Percentiles rank a stretch among this genome's conserved stretches.
Evolutionary conservation across 2,329 filamentous ascomycete genomes (phyloP).

Genomic region (Colletotrichum musae): DNA sequence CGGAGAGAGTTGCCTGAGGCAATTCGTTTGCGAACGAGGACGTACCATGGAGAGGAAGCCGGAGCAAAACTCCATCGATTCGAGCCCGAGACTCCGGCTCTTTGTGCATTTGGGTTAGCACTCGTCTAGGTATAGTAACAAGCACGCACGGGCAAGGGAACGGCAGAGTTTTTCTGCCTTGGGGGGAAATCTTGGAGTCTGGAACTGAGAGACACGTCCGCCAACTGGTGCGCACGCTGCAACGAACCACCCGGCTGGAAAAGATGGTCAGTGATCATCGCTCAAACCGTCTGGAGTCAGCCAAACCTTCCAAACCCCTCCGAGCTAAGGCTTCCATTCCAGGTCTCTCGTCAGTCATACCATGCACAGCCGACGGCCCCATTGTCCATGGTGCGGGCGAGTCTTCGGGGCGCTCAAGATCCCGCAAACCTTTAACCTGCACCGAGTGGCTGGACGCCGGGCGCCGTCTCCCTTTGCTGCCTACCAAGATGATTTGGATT

Average conservation of each 20-base stretch:
- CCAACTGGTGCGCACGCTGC: constrained; percentile 23
- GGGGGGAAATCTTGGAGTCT: not conserved
- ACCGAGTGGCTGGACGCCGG: no score
- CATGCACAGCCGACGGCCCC: no score
- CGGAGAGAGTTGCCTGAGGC: not conserved
- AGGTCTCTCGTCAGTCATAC: no score
- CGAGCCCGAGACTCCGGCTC: constrained; percentile 31
- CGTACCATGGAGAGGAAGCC: not conserved
- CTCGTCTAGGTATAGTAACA: not conserved
- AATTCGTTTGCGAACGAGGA: not conserved
- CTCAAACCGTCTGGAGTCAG: constrained; percentile 20
- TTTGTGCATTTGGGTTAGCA: constrained; percentile 23
- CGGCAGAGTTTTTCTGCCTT: constrained; percentile 6
- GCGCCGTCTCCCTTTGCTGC: no score
- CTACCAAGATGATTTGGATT: not conserved
- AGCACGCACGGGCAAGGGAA: constrained; percentile 13
- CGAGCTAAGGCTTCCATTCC: no score
- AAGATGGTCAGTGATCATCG: constrained; percentile 27
- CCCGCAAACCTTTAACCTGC: not conserved
- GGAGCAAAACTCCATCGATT: constrained; percentile 10
- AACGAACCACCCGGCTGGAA: constrained; percentile 33
- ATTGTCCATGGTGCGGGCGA: not conserved
- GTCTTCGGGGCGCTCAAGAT: not conserved
- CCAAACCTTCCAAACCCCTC: constrained; percentile 12
- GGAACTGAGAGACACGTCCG: constrained; percentile 12